phyloP scores from a whole-genome alignment of 345 rosid genomes.

The Rhizophora apiculata region DNA sequence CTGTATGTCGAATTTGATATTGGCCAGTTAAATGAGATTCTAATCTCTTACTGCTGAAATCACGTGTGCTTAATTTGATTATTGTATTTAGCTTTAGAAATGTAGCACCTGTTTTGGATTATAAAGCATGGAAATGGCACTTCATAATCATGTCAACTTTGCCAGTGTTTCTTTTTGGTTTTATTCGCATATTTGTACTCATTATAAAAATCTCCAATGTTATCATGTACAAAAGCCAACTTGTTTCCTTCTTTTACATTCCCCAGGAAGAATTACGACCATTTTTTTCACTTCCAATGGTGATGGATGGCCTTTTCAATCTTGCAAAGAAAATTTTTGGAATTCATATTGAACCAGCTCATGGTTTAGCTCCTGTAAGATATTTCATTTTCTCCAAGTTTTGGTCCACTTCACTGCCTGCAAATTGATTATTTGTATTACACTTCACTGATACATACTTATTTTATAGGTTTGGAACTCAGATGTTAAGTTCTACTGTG shows the following conservation, averaged over 20 bases:
- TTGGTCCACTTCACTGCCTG: neutral
- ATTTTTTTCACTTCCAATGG: slow-evolving; percentile 85
- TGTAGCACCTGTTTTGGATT: no score
- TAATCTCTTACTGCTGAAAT: no score
- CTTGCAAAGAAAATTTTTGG: slow-evolving; percentile 73
- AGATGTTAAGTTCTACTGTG: slow-evolving; percentile 73
- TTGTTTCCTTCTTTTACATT: slow-evolving; percentile 10
- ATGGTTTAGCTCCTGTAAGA: slow-evolving; percentile 85
- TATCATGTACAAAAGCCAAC: neutral
- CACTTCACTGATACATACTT: slow-evolving; percentile 14
- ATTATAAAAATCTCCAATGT: neutral
- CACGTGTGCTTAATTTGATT: no score
- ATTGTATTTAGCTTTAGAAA: no score
- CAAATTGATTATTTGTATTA: slow-evolving; percentile 13
- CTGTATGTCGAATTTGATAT: neutral
- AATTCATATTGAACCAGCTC: slow-evolving; percentile 73
- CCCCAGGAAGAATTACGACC: slow-evolving; percentile 84
- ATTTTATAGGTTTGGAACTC: slow-evolving; percentile 76
- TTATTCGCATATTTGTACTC: neutral
- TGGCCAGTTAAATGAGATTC: no score
- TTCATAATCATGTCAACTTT: neutral
- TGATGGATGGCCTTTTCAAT: slow-evolving; percentile 76
- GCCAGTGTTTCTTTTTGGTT: neutral
- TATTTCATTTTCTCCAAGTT: slow-evolving; percentile 17
- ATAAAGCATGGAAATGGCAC: neutral